phyloP scores from a whole-genome alignment of 2,329 filamentous ascomycete genomes.

The Davidsoniella eucalypti region DNA sequence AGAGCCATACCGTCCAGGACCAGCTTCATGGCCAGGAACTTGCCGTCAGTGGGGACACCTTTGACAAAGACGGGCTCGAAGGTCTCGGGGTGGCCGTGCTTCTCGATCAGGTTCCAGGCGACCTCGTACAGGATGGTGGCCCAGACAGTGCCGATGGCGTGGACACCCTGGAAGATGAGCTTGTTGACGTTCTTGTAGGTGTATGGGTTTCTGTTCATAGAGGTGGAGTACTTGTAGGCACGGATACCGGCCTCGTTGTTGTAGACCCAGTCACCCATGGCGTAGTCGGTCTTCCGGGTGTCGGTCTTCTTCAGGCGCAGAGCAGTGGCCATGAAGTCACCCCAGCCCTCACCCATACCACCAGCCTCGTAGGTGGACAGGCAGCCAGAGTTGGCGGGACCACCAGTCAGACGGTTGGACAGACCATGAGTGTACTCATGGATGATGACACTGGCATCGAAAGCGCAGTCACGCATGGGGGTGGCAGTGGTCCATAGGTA shows the following conservation, averaged over 20 bases:
- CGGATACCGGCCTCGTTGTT: constrained; percentile 30
- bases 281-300: constrained; percentile 29
- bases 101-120: constrained; percentile 40
- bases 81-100: constrained; percentile 32
- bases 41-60: constrained; percentile 35
- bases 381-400: constrained; percentile 35
- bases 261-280: constrained; percentile 33
- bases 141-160: constrained; percentile 36
- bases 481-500: constrained; percentile 35
- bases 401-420: constrained; percentile 41
- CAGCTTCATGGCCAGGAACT: constrained; percentile 34
- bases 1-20: constrained; percentile 35
- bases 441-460: constrained; percentile 43
- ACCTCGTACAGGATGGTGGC: constrained; percentile 37
- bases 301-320: constrained; percentile 30
- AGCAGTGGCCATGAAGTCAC: constrained; percentile 37
- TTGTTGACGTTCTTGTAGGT: constrained; percentile 30
- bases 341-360: constrained; percentile 44
- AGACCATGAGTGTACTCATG: constrained; percentile 42
- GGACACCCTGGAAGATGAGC: constrained; percentile 21
- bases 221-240: constrained; percentile 34
- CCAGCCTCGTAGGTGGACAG: constrained; percentile 30
- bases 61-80: constrained; percentile 24
- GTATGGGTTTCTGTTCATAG: constrained; percentile 30
- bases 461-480: constrained; percentile 35